A percentile compares a stretch with the other conserved stretches of the same genome.
Evolutionary conservation across 1,139 yeast species (phyloP).

Genomic region (Saccharomycopsis crataegensis): DNA sequence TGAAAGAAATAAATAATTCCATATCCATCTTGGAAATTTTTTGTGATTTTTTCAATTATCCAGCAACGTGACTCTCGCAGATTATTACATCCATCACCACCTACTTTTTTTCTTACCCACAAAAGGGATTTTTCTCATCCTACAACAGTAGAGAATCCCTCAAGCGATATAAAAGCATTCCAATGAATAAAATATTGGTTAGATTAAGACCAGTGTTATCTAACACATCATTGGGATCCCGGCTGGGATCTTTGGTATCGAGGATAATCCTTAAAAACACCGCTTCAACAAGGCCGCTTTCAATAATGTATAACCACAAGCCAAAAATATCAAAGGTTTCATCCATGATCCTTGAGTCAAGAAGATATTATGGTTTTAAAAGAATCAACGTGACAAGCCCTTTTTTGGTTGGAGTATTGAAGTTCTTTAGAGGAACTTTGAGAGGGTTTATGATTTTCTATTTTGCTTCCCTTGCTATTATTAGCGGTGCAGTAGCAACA

Average conservation of each 20-base stretch:
- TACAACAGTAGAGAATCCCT: no score
- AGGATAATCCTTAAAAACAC: background rate
- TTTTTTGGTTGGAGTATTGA: constrained; percentile 8
- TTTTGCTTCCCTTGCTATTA: background rate
- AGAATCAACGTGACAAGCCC: constrained; percentile 12
- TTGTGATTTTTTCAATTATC: no score
- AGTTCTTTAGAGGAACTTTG: constrained; percentile 5
- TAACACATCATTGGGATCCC: no score
- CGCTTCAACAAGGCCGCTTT: background rate
- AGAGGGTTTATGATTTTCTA: constrained; percentile 14
- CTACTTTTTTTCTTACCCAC: no score
- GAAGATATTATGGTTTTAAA: constrained; percentile 4
- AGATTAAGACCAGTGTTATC: no score
- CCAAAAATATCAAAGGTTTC: no score
- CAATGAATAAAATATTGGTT: no score
- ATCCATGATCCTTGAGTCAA: background rate
- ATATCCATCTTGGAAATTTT: background rate
- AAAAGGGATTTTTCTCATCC: no score
- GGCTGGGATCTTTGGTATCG: background rate
- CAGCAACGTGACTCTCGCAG: no score
- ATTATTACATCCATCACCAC: no score
- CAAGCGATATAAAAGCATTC: no score
- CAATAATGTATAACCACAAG: background rate
- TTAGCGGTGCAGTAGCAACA: background rate
- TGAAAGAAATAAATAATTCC: background rate